A percentile compares a stretch with the other conserved stretches of the same genome.
phyloP scores from a whole-genome alignment of 306 rosid species.

The Prosopis cineraria region DNA sequence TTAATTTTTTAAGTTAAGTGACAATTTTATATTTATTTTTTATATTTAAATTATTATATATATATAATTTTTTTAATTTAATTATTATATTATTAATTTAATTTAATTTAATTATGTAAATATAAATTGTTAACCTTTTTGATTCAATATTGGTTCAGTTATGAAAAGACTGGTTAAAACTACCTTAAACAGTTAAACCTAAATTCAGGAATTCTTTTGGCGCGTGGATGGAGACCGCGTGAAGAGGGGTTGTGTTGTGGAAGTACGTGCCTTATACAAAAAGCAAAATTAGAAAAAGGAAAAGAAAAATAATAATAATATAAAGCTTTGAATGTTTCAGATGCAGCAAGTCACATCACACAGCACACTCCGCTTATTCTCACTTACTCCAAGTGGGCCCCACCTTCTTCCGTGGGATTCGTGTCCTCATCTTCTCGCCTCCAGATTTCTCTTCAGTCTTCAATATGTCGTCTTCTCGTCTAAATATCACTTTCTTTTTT shows the following conservation, averaged over 20 bases:
- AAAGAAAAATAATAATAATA: background rate
- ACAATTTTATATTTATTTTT: too few relatives aligned
- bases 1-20: too few relatives aligned
- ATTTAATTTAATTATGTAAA: too few relatives aligned
- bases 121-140: too few relatives aligned
- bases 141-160: too few relatives aligned
- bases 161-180: too few relatives aligned
- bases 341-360: constrained; percentile 1
- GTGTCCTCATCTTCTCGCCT: background rate
- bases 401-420: background rate
- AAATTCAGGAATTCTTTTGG: background rate
- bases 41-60: too few relatives aligned
- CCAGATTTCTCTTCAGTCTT: background rate
- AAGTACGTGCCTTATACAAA: background rate
- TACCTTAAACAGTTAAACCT: too few relatives aligned
- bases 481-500: background rate
- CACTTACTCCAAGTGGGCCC: constrained; percentile 4
- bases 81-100: too few relatives aligned
- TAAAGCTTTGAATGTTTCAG: background rate
- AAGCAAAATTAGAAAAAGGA: background rate
- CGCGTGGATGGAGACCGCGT: background rate
- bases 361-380: background rate
- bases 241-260: background rate
- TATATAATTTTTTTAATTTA: too few relatives aligned
- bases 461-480: background rate